These are phyloP conservation scores for Hymenochaete sp. DNA, from an alignment of 1,284 basidiomycete species.

Conservation along the genomic window DNA sequence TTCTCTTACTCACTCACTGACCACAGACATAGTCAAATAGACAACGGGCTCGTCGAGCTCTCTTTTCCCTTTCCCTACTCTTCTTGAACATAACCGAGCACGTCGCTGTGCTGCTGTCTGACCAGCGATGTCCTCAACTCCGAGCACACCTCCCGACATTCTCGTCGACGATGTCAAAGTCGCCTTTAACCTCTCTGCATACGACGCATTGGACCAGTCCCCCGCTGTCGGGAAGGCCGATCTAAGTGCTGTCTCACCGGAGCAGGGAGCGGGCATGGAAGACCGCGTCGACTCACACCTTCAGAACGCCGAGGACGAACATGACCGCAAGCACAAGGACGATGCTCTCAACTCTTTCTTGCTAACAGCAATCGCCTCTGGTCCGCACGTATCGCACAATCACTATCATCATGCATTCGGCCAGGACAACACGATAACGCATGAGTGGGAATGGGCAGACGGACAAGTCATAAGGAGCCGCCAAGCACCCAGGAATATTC, in stretches of 20 bases:
- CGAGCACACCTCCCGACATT: slow-evolving; percentile 16
- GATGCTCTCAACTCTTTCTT: slow-evolving; percentile 65
- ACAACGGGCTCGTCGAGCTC: slow-evolving; percentile 9
- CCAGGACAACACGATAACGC: slow-evolving; percentile 45
- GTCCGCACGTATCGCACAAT: slow-evolving; percentile 65
- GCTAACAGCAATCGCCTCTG: slow-evolving; percentile 61
- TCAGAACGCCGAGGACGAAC: slow-evolving; percentile 22
- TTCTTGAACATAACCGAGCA: slow-evolving; percentile 6
- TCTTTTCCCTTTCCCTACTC: slow-evolving; percentile 7
- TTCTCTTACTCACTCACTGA: too few relatives aligned
- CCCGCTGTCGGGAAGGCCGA: slow-evolving; percentile 14
- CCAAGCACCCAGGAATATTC: slow-evolving; percentile 60
- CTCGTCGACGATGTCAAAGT: slow-evolving; percentile 10
- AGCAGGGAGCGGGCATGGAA: background rate
- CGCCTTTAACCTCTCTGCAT: slow-evolving; percentile 2
- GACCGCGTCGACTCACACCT: background rate
- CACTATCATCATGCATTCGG: slow-evolving; percentile 70
- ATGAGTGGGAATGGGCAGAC: slow-evolving; percentile 52
- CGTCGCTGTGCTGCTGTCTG: slow-evolving; percentile 20
- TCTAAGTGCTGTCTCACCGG: slow-evolving; percentile 1
- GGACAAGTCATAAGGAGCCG: slow-evolving; percentile 44
- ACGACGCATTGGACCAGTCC: background rate
- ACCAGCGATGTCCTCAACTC: slow-evolving; percentile 19
- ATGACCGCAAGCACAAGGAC: slow-evolving; percentile 44
- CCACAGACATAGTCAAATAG: background rate